Conservation (phyloP, 2,329 filamentous ascomycete species). For the Cladosporium sp. region DNA sequence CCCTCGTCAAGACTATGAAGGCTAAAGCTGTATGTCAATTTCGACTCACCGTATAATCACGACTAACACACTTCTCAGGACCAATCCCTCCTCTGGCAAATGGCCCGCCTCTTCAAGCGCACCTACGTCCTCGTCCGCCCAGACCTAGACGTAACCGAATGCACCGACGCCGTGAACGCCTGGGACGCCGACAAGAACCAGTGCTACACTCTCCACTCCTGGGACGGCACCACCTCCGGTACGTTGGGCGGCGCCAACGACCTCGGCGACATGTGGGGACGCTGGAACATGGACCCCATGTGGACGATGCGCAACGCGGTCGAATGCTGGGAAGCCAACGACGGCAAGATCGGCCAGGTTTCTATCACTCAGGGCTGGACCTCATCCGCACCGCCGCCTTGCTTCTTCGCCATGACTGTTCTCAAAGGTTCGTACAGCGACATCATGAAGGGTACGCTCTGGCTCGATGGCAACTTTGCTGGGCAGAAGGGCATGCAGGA, state of each 20-base stretch:
- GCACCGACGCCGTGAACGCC: background rate
- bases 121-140: constrained; percentile 7
- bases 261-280: constrained; percentile 5
- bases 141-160: background rate
- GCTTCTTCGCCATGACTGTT: constrained; percentile 12
- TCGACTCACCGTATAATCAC: too few relatives aligned
- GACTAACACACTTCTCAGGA: too few relatives aligned
- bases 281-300: constrained; percentile 8
- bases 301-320: constrained; percentile 14
- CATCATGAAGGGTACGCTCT: background rate
- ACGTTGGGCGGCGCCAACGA: constrained; percentile 12
- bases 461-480: constrained; percentile 1
- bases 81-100: constrained; percentile 16
- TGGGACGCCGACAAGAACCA: constrained; percentile 4
- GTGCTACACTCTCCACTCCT: constrained; percentile 4
- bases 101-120: constrained; percentile 11
- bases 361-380: background rate
- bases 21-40: too few relatives aligned
- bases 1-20: background rate
- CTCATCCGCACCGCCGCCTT: background rate
- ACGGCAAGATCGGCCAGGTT: constrained; percentile 5
- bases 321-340: constrained; percentile 10
- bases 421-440: constrained; percentile 3
- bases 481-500: constrained; percentile 7
- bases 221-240: constrained; percentile 1